Evolutionary conservation across 768 basidiomycete species (phyloP).

Genomic region (Mycena albidolilacea): DNA sequence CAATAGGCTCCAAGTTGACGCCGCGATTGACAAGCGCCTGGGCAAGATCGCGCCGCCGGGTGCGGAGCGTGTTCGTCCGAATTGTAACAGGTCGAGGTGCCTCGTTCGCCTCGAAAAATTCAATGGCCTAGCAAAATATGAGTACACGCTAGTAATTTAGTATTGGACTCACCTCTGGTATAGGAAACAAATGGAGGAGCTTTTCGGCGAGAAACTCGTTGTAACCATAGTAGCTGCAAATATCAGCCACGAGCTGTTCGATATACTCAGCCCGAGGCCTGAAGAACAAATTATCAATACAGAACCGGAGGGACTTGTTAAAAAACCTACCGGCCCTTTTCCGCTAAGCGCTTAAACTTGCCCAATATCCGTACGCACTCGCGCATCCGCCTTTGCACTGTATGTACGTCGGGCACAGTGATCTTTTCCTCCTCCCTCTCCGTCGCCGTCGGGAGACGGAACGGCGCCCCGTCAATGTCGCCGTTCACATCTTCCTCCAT

Average conservation of each 20-base stretch:
- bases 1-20: slow-evolving; percentile 97
- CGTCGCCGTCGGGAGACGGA: slow-evolving; percentile 78
- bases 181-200: slow-evolving; percentile 92
- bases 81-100: slow-evolving; percentile 97
- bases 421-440: slow-evolving; percentile 81
- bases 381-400: slow-evolving; percentile 85
- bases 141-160: slow-evolving; percentile 1
- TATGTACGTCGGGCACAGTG: slow-evolving; percentile 80
- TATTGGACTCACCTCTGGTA: slow-evolving; percentile 79
- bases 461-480: slow-evolving; percentile 61
- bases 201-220: slow-evolving; percentile 96
- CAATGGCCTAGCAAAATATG: slow-evolving; percentile 78
- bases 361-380: slow-evolving; percentile 80
- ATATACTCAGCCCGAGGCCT: slow-evolving; percentile 94
- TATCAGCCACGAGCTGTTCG: slow-evolving; percentile 89
- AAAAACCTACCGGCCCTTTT: slow-evolving; percentile 73
- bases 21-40: slow-evolving; percentile 95
- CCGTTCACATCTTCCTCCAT: slow-evolving; percentile 58
- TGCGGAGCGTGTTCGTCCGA: slow-evolving; percentile 96
- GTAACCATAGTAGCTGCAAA: slow-evolving; percentile 97
- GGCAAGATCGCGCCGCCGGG: slow-evolving; percentile 93
- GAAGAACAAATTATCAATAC: slow-evolving; percentile 28
- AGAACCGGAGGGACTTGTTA: slow-evolving; percentile 8
- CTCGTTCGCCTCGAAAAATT: slow-evolving; percentile 99
- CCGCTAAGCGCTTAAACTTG: slow-evolving; percentile 79